A percentile compares a stretch with the other conserved stretches of the same genome.
Conservation (phyloP, 106 monocot genomes). For the Dendrobium huoshanense region DNA sequence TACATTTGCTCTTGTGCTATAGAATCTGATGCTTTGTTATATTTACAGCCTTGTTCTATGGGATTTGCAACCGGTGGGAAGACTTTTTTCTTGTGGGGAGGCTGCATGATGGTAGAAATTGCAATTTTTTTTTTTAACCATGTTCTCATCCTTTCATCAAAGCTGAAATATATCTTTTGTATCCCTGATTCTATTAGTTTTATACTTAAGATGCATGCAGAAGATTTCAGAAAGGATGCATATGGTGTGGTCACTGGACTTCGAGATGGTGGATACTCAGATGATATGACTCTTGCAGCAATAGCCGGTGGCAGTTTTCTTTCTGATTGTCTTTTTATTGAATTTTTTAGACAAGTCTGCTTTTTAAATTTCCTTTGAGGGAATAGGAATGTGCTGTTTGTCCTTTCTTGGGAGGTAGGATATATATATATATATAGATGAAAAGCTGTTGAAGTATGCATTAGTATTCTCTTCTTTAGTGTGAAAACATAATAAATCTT, state of each 20-base stretch:
- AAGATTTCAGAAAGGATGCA: slow-evolving; percentile 81
- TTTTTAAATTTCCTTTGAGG: not conserved
- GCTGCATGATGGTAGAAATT: slow-evolving; percentile 92
- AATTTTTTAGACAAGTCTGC: not conserved
- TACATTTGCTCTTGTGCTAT: not conserved
- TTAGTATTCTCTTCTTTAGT: not conserved
- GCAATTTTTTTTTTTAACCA: slow-evolving; percentile 4
- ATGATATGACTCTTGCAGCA: slow-evolving; percentile 99
- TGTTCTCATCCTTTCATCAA: slow-evolving; percentile 2
- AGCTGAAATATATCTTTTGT: not conserved
- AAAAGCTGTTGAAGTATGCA: not conserved
- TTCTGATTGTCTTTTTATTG: not conserved
- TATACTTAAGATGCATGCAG: slow-evolving; percentile 89
- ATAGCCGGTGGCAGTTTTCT: slow-evolving; percentile 61
- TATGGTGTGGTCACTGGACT: slow-evolving; percentile 86
- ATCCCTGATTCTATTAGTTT: slow-evolving; percentile 8
- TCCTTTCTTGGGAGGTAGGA: not conserved
- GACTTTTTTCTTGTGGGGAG: slow-evolving; percentile 98
- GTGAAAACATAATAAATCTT: not conserved
- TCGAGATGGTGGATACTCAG: slow-evolving; percentile 94
- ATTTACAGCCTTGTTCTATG: slow-evolving; percentile 95
- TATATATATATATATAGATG: not conserved
- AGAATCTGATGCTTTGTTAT: slow-evolving; percentile 5
- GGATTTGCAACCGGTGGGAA: slow-evolving; percentile 99
- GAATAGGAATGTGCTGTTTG: not conserved